phyloP scores from a whole-genome alignment of 208 protist genomes.

The Balamuthia mandrillaris region DNA sequence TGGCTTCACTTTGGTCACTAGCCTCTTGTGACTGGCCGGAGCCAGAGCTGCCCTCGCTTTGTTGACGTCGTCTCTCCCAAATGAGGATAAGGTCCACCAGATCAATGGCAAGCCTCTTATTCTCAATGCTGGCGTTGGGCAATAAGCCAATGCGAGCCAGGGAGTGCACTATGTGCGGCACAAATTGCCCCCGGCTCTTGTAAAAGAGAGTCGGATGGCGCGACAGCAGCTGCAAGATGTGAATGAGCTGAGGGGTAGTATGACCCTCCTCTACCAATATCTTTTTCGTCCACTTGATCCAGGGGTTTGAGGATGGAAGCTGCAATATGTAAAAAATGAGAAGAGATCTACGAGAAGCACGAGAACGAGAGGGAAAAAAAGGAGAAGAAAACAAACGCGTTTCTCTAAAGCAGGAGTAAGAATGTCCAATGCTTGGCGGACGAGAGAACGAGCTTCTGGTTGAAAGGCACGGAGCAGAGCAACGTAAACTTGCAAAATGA shows the following conservation, averaged over 20 bases:
- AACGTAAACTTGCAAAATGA: constrained; percentile 79
- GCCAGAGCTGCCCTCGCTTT: too few relatives aligned
- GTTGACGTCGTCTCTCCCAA: constrained; percentile 65
- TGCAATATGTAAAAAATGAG: neutral
- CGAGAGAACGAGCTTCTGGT: constrained; percentile 66
- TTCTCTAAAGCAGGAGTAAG: constrained; percentile 68
- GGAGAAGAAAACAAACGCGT: neutral
- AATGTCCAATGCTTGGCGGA: constrained; percentile 75
- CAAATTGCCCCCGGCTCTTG: constrained; percentile 64
- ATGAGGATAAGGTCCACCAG: constrained; percentile 72
- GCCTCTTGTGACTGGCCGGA: neutral
- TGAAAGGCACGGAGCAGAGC: constrained; percentile 72
- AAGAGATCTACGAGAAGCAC: too few relatives aligned
- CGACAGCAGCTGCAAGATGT: constrained; percentile 71
- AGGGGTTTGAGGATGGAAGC: constrained; percentile 34
- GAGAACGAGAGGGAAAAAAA: constrained; percentile 26
- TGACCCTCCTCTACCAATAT: constrained; percentile 79
- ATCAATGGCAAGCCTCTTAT: constrained; percentile 70
- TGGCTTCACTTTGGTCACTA: too few relatives aligned
- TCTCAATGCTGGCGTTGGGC: constrained; percentile 59
- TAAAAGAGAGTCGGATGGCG: constrained; percentile 72
- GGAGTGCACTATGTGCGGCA: constrained; percentile 62
- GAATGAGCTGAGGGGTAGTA: constrained; percentile 69
- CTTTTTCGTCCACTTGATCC: constrained; percentile 78
- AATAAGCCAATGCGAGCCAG: constrained; percentile 69